These are phyloP conservation scores for Candida schatavii DNA, from an alignment of 805 yeast genomes.

Conservation along the genomic window DNA sequence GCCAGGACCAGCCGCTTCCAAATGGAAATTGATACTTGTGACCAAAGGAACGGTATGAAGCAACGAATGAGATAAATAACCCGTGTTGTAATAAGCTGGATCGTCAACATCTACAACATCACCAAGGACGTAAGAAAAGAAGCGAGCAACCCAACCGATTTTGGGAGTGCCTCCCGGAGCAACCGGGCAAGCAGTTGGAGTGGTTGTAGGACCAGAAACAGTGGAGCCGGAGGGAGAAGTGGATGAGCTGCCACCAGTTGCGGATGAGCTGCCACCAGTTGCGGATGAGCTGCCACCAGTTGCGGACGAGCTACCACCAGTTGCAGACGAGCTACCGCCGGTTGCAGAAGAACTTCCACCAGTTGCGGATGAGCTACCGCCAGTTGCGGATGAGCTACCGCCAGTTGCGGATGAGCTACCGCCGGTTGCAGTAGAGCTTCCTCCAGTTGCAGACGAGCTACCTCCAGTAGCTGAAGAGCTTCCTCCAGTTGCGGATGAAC, in stretches of 20 bases:
- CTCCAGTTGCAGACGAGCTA: not conserved
- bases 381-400: not conserved
- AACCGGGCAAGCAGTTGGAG: not conserved
- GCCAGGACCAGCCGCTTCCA: not conserved
- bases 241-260: not conserved
- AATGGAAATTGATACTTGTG: not conserved
- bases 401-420: not conserved
- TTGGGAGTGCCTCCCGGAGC: not conserved
- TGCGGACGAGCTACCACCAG: slow-evolving; percentile 5
- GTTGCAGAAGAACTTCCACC: slow-evolving; percentile 2
- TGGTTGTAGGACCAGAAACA: not conserved
- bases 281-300: slow-evolving; percentile 2
- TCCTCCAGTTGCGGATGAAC: slow-evolving; percentile 3
- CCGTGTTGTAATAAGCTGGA: not conserved
- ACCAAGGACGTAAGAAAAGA: not conserved
- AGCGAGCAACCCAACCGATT: not conserved
- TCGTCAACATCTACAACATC: not conserved
- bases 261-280: not conserved
- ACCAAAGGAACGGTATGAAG: not conserved
- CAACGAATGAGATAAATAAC: not conserved
- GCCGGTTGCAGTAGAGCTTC: not conserved
- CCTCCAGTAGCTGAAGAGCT: not conserved
- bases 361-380: not conserved
- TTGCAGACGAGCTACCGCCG: slow-evolving; percentile 2
- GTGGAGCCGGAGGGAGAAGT: not conserved